A percentile compares a stretch with the other conserved stretches of the same genome.
phyloP scores from a whole-genome alignment of 2,329 filamentous ascomycete species.

The Arthrinium phaeospermum region DNA sequence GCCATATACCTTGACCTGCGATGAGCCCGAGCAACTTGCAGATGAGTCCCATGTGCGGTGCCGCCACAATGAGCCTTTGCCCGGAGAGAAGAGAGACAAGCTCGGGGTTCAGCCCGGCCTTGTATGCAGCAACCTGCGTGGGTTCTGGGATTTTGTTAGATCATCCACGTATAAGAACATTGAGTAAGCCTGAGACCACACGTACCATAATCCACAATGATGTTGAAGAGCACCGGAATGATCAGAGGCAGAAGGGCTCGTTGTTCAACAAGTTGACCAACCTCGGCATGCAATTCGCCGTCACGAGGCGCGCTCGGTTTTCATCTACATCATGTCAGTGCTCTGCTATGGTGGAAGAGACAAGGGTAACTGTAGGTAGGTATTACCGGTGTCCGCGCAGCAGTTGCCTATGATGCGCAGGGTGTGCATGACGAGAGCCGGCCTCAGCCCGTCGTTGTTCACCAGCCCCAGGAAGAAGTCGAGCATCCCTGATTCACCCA shows the following conservation, averaged over 20 bases:
- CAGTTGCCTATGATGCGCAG: conserved; percentile 67
- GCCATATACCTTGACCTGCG: conserved; percentile 50
- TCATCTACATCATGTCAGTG: conserved; percentile 50
- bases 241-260: conserved; percentile 56
- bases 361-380: neutral
- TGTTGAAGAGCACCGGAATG: conserved; percentile 67
- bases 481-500: conserved; percentile 64
- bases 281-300: conserved; percentile 51
- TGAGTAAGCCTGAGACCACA: neutral
- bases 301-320: conserved; percentile 62
- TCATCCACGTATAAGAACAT: neutral
- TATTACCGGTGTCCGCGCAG: conserved; percentile 62
- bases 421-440: conserved; percentile 57
- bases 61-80: conserved; percentile 47
- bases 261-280: conserved; percentile 56
- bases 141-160: conserved; percentile 49
- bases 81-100: conserved; percentile 57
- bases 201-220: conserved; percentile 68
- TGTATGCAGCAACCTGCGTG: conserved; percentile 61
- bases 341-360: conserved; percentile 9
- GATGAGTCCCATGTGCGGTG: conserved; percentile 55
- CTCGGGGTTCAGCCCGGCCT: conserved; percentile 54
- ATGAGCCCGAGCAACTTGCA: conserved; percentile 64
- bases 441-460: conserved; percentile 43
- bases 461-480: conserved; percentile 60